Base-by-base conservation (phyloP, 495 filamentous ascomycete species). In the Elaphomyces granulatus region DNA sequence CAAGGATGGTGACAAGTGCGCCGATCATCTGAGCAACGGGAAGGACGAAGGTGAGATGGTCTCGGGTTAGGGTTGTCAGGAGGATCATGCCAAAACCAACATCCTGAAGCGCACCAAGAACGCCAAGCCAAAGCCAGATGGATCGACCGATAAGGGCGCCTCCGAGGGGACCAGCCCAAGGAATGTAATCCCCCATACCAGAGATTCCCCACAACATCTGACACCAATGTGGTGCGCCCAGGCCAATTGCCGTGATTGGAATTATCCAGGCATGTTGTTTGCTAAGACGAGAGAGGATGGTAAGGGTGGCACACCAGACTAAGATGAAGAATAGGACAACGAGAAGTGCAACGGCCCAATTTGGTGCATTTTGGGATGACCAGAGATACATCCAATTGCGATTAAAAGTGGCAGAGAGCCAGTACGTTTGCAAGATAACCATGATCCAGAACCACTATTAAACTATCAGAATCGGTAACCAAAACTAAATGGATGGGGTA, bases 371-470 rank as follows among this genome's bases (percentile, higher is more conserved):
- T 6, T 59, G 51, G 14, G 60, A 65, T 15, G 56, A 62, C 67
- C 67, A 71, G 20, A 71, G 56, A 51, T 67, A 62, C 60, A 37
- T 35, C 75, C 76, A 80, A 50, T 71, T 75, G 31, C 74, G 68
- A 38, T 75, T 74, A 51, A 75, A 75, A 28, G 68, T 71, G 1
- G 71, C 58, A 8, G 69, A 67, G 23, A 80, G 69, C 67, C 69
- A 37, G 68, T 69, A 15, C 67, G 55, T 28, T 63, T 63, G 31
- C 67, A 69, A 0, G 66, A 64, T 8, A 44, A 80, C 70, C 40
- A 64, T 64, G 44, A 61, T 64, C 19, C 67, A 45, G 42, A 67
- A 69, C 55, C 65, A 69, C 38, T 69, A 68, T 30, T 67, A 61
- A 10, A 69, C 37, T 21, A 69, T 60, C 30, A 69, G 12, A 14